These are phyloP conservation scores for Ailanthus altissimus DNA, from an alignment of 345 rosid species.

Conservation along the genomic window DNA sequence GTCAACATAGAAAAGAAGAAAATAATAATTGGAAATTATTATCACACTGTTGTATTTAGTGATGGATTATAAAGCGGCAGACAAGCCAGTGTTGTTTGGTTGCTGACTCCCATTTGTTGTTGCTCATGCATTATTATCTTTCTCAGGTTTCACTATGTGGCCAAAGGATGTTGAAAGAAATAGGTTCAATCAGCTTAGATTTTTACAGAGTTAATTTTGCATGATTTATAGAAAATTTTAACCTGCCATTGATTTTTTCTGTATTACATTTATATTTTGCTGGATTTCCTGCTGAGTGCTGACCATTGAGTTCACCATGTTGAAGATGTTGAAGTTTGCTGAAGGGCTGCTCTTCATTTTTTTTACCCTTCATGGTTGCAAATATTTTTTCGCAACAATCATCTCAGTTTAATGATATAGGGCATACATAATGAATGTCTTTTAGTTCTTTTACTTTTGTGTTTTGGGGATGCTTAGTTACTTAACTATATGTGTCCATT, in stretches of 20 bases:
- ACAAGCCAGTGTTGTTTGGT: not conserved
- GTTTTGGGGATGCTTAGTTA: not conserved
- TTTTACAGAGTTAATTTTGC: not conserved
- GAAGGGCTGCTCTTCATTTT: not conserved
- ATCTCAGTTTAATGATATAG: not conserved
- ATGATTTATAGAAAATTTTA: not conserved
- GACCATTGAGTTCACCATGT: not conserved
- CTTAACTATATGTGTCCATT: not conserved
- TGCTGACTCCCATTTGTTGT: not conserved
- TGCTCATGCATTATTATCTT: not conserved
- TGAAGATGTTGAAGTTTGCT: not conserved
- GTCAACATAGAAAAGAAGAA: not conserved
- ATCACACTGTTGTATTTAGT: not conserved
- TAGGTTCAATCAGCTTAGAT: not conserved
- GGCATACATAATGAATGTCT: not conserved
- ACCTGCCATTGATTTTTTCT: not conserved
- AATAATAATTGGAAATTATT: not conserved
- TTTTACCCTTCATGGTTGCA: not conserved
- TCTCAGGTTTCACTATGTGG: not conserved
- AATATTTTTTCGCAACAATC: not conserved
- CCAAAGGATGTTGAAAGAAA: not conserved
- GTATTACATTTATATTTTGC: not conserved
- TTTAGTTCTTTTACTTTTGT: not conserved
- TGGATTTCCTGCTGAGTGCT: not conserved
- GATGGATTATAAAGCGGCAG: not conserved